A percentile compares a stretch with the other conserved stretches of the same genome.
Conservation (phyloP, 2,329 filamentous ascomycete genomes). For the Neophaeococcomyces mojaviensis region DNA sequence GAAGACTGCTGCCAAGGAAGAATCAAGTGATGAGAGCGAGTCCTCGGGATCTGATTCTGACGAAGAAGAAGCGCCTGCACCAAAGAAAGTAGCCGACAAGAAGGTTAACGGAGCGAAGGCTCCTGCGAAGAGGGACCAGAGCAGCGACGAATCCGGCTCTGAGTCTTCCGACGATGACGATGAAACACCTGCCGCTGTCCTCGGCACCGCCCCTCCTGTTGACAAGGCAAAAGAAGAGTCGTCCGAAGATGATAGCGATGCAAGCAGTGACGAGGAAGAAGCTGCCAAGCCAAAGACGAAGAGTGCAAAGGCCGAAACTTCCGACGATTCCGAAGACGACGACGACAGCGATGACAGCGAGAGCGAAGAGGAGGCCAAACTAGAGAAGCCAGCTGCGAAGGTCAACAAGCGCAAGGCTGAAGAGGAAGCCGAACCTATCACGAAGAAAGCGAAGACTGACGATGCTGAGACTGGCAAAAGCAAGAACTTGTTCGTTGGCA, state of each 20-base stretch:
- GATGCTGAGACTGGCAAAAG: constrained; percentile 36
- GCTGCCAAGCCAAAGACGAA: constrained; percentile 25
- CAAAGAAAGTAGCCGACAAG: constrained; percentile 12
- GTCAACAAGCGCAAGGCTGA: constrained; percentile 43
- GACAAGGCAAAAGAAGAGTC: constrained; percentile 8
- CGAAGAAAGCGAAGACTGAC: constrained; percentile 50
- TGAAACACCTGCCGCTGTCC: constrained; percentile 9
- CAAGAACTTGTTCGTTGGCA: constrained; percentile 76
- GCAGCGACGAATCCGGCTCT: constrained; percentile 29
- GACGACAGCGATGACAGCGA: constrained; percentile 26
- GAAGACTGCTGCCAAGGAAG: constrained; percentile 27
- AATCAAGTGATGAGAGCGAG: constrained; percentile 27
- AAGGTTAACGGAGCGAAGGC: constrained; percentile 16
- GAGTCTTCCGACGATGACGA: constrained; percentile 27
- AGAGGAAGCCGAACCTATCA: constrained; percentile 32
- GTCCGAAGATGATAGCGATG: constrained; percentile 15
- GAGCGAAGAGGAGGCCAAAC: constrained; percentile 24
- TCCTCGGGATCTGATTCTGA: constrained; percentile 26
- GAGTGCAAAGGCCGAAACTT: constrained; percentile 11
- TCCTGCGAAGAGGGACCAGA: constrained; percentile 24
- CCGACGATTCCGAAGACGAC: constrained; percentile 5
- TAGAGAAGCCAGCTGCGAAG: constrained; percentile 18
- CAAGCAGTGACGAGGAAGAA: constrained; percentile 22
- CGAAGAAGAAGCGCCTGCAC: constrained; percentile 17
- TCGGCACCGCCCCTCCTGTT: constrained; percentile 8